Conservation (phyloP, 371 early-diverging fungal species). For the Actinomortierella wolfii region DNA sequence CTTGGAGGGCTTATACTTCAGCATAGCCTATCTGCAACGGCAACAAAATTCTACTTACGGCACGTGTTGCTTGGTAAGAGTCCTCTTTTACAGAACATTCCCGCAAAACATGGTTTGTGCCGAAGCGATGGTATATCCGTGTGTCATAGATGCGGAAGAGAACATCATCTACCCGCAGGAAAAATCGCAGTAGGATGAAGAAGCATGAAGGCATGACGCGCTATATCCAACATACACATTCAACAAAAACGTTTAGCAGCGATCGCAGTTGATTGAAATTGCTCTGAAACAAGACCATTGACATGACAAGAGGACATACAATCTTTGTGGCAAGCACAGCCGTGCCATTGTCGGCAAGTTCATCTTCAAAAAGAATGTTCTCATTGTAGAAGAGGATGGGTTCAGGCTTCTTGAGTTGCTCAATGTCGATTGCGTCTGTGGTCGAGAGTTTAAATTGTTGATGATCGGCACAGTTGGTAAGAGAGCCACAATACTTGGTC, state of each 20-base stretch:
- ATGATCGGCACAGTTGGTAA: conserved; percentile 8
- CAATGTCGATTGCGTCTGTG: conserved; percentile 67
- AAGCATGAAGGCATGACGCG: conserved; percentile 94
- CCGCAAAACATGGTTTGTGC: conserved; percentile 60
- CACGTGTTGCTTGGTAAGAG: conserved; percentile 59
- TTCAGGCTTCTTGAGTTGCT: conserved; percentile 75
- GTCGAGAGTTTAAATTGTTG: conserved; percentile 27
- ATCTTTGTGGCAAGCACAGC: conserved; percentile 80
- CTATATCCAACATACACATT: conserved; percentile 31
- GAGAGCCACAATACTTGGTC: conserved; percentile 76
- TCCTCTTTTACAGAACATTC: conserved; percentile 76
- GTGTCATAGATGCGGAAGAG: conserved; percentile 88
- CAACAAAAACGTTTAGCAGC: background rate
- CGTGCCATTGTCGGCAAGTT: conserved; percentile 94
- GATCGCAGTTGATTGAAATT: conserved; percentile 2
- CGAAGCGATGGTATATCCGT: conserved; percentile 87
- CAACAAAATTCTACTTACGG: conserved; percentile 45
- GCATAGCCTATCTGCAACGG: no score
- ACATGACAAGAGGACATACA: conserved; percentile 52
- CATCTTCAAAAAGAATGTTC: conserved; percentile 92
- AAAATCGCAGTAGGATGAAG: conserved; percentile 85
- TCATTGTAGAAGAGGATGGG: conserved; percentile 93
- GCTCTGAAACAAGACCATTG: background rate
- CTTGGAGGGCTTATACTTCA: no score
- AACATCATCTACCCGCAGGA: conserved; percentile 93